Percentiles rank a stretch among this genome's conserved stretches.
Evolutionary conservation across 1,139 yeast genomes (phyloP).

Genomic region (Yamadazyma atmosphaerica): DNA sequence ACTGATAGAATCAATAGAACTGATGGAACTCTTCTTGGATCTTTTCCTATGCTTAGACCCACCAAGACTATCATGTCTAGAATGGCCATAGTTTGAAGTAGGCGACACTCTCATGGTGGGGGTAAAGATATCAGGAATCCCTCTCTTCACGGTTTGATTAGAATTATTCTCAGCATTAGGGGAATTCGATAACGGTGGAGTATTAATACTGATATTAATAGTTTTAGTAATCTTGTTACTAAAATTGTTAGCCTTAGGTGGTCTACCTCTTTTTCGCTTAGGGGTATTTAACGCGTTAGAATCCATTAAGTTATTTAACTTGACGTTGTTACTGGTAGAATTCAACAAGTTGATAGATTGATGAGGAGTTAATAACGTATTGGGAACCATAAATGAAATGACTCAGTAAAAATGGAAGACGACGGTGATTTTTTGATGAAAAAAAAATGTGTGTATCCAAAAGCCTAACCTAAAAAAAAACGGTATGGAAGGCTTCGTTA

Average conservation of each 20-base stretch:
- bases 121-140: conserved; percentile 48
- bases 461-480: background rate
- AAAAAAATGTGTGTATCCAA: background rate
- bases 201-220: conserved; percentile 44
- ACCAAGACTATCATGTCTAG: conserved; percentile 1
- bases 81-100: conserved; percentile 11
- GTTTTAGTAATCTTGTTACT: conserved; percentile 43
- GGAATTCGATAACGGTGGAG: conserved; percentile 30
- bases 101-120: conserved; percentile 51
- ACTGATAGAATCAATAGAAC: conserved; percentile 12
- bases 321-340: conserved; percentile 1
- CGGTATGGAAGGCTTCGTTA: too few species aligned
- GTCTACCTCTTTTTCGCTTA: conserved; percentile 48
- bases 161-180: conserved; percentile 39
- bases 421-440: background rate
- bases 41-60: conserved; percentile 16
- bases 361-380: conserved; percentile 8
- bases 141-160: conserved; percentile 40
- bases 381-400: conserved; percentile 6
- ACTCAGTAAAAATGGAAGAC: background rate
- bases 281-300: conserved; percentile 19
- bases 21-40: conserved; percentile 11
- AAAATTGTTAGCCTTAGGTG: conserved; percentile 46
- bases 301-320: conserved; percentile 5
- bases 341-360: conserved; percentile 6